A percentile compares a stretch with the other conserved stretches of the same genome.
phyloP scores from a whole-genome alignment of 73 alveolate species.

The Effrenium voratum region DNA sequence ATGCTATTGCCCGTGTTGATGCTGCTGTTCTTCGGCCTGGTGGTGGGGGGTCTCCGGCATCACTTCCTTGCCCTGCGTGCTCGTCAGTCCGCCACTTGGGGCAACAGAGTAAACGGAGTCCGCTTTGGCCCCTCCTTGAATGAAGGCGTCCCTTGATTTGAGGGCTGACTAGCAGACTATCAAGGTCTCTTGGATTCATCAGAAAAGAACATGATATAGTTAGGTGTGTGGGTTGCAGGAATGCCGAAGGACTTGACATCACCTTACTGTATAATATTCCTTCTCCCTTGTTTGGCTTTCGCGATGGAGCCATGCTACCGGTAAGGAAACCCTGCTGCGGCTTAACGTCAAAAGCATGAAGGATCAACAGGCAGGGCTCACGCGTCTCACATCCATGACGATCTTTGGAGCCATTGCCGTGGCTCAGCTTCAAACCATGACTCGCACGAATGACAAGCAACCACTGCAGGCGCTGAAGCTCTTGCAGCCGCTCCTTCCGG shows the following conservation, averaged over 20 bases:
- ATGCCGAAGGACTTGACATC: too few relatives aligned
- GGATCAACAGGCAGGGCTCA: background rate
- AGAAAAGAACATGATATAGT: too few relatives aligned
- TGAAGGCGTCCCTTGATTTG: too few relatives aligned
- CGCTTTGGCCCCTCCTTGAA: too few relatives aligned
- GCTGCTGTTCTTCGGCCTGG: constrained; percentile 45
- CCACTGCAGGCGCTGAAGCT: background rate
- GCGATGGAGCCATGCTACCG: background rate
- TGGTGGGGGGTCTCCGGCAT: background rate
- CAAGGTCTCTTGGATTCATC: too few relatives aligned
- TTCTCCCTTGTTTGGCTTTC: too few relatives aligned
- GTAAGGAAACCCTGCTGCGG: constrained; percentile 49
- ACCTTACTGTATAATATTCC: too few relatives aligned
- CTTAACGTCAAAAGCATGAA: constrained; percentile 52
- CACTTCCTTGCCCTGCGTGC: constrained; percentile 46
- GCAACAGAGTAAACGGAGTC: background rate
- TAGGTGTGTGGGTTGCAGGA: too few relatives aligned
- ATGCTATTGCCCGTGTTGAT: background rate
- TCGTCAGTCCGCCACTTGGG: constrained; percentile 7
- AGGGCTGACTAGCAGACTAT: too few relatives aligned
- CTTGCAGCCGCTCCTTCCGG: too few relatives aligned
- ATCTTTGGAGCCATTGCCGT: too few relatives aligned
- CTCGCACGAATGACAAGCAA: background rate
- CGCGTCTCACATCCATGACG: too few relatives aligned
- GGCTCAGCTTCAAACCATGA: background rate